A percentile compares a stretch with the other conserved stretches of the same genome.
Evolutionary conservation across 1,284 basidiomycete species (phyloP).

Genomic region (Stereum hirsutum): DNA sequence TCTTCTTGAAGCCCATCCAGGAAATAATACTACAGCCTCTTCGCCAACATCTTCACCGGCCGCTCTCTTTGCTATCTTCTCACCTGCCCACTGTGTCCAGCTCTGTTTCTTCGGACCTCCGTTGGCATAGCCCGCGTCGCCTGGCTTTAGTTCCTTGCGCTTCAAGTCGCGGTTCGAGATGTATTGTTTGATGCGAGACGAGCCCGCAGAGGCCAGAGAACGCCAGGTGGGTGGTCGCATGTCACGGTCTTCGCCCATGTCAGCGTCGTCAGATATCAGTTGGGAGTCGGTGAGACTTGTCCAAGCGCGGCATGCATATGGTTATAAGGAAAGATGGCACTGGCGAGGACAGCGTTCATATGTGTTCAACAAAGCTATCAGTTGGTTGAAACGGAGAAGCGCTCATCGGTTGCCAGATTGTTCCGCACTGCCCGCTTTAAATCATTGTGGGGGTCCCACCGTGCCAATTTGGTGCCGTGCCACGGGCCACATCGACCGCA

Average conservation of each 20-base stretch:
- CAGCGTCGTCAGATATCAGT: conserved; percentile 23
- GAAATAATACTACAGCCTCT: conserved; percentile 28
- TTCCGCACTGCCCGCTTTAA: too few species aligned
- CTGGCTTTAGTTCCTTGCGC: conserved; percentile 9
- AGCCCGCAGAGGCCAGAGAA: conserved; percentile 22
- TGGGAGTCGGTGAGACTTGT: background rate
- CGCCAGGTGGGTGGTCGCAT: conserved; percentile 22
- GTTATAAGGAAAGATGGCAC: background rate
- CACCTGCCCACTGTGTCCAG: conserved; percentile 40
- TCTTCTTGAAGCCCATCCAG: conserved; percentile 30
- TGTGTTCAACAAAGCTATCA: background rate
- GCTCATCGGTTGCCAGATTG: background rate
- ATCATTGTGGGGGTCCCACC: too few species aligned
- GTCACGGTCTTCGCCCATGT: too few species aligned
- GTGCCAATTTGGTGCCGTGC: too few species aligned
- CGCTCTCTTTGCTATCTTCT: conserved; percentile 23
- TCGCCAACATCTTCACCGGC: conserved; percentile 12
- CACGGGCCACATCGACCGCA: too few species aligned
- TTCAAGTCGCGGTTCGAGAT: conserved; percentile 28
- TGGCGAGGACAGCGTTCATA: background rate
- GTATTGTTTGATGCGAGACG: conserved; percentile 31
- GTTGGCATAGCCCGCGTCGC: conserved; percentile 8
- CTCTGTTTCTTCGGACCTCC: conserved; percentile 19
- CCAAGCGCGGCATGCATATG: background rate
- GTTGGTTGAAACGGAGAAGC: background rate